Conservation (phyloP, 495 filamentous ascomycete genomes). For the Penicillium ucsense region DNA sequence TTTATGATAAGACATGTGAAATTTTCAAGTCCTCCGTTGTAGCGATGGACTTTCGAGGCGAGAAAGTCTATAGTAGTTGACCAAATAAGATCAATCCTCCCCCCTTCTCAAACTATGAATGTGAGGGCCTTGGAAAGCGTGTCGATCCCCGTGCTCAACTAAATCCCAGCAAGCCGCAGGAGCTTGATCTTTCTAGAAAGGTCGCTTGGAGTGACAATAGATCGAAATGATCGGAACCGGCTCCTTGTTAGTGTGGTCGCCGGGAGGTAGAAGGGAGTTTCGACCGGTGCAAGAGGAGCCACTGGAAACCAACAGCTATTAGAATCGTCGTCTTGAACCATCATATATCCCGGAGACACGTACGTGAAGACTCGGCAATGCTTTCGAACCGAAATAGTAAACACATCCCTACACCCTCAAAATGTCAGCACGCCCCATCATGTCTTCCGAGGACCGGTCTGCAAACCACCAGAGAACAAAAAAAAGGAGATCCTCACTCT, state of each 20-base stretch:
- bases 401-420: conserved; percentile 17
- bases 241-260: conserved; percentile 16
- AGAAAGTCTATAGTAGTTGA: too few species aligned
- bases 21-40: too few species aligned
- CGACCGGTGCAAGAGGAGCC: conserved; percentile 19
- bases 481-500: conserved; percentile 7
- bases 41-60: too few species aligned
- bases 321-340: background rate
- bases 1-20: too few species aligned
- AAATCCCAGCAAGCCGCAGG: too few species aligned
- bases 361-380: conserved; percentile 21
- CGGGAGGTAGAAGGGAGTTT: conserved; percentile 17
- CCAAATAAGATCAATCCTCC: too few species aligned
- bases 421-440: background rate
- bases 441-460: too few species aligned
- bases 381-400: conserved; percentile 14
- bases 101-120: too few species aligned
- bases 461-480: background rate
- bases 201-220: conserved; percentile 13
- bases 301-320: background rate
- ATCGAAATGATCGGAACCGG: conserved; percentile 20
- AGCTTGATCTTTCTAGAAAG: conserved; percentile 2
- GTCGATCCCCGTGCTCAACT: too few species aligned
- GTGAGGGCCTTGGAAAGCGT: too few species aligned
- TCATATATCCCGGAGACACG: background rate